A percentile compares a stretch with the other conserved stretches of the same genome.
Evolutionary conservation across 139 green algal genomes (phyloP).

Genomic region (Chlorella sorokiniana): DNA sequence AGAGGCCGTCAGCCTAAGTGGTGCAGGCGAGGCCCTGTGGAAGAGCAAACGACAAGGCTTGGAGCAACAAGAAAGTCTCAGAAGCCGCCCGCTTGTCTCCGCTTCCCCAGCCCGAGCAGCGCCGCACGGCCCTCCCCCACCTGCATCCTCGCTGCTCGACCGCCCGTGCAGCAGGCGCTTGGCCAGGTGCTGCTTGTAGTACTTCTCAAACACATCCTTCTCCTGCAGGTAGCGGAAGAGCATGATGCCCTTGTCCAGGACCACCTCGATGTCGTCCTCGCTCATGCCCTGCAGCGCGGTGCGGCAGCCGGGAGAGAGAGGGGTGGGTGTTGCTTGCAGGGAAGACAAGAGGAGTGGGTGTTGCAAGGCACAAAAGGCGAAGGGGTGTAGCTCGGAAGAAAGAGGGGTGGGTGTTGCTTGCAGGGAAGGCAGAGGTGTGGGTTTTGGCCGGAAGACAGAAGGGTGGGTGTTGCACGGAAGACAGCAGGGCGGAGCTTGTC

Average conservation of each 20-base stretch:
- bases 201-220: slow-evolving; percentile 99
- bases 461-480: background rate
- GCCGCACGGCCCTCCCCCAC: background rate
- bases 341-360: background rate
- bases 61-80: no score
- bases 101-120: no score
- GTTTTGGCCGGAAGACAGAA: background rate
- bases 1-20: no score
- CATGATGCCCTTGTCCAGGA: slow-evolving; percentile 93
- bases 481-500: no score
- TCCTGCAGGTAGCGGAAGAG: slow-evolving; percentile 92
- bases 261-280: slow-evolving; percentile 87
- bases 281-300: slow-evolving; percentile 58
- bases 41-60: no score
- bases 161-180: slow-evolving; percentile 89
- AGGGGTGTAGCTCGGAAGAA: background rate
- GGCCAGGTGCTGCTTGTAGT: slow-evolving; percentile 98
- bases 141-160: slow-evolving; percentile 38
- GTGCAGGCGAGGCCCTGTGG: no score
- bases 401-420: background rate
- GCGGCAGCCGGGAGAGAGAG: background rate
- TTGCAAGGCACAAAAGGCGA: background rate
- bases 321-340: background rate
- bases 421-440: background rate
- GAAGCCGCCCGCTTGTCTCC: no score